These are phyloP conservation scores for Lasiosphaeriaceae sp. DNA, from an alignment of 495 filamentous ascomycete species.

Conservation along the genomic window DNA sequence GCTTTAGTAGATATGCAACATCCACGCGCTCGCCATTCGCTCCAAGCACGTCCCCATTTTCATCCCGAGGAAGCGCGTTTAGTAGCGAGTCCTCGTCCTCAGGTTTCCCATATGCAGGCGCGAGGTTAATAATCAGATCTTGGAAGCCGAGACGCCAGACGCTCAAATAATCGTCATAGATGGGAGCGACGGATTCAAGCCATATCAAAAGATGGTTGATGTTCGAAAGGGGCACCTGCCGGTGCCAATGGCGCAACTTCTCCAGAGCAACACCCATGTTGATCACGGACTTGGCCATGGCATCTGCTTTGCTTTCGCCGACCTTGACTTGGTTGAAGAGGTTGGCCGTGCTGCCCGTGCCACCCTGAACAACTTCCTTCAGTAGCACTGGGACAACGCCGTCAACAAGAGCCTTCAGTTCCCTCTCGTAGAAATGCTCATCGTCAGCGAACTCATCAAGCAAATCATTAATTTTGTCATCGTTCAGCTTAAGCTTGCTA, in stretches of 20 bases:
- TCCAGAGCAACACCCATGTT: conserved; percentile 93
- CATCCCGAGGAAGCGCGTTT: conserved; percentile 69
- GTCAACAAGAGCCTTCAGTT: conserved; percentile 89
- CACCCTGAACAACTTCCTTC: conserved; percentile 73
- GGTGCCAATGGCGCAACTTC: conserved; percentile 74
- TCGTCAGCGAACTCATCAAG: conserved; percentile 78
- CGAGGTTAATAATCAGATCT: conserved; percentile 90
- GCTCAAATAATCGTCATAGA: conserved; percentile 84
- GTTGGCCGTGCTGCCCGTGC: conserved; percentile 60
- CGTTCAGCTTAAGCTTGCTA: conserved; percentile 58
- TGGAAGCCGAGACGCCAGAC: conserved; percentile 94
- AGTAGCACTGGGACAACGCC: conserved; percentile 94
- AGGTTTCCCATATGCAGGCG: conserved; percentile 53
- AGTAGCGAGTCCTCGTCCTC: conserved; percentile 56
- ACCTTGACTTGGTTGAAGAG: conserved; percentile 48
- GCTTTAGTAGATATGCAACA: conserved; percentile 87
- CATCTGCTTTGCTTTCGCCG: conserved; percentile 29
- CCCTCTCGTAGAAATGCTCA: conserved; percentile 86
- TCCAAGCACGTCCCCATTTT: conserved; percentile 72
- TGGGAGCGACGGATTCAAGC: conserved; percentile 69
- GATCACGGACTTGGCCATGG: conserved; percentile 78
- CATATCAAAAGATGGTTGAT: conserved; percentile 67
- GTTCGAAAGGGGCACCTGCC: conserved; percentile 68
- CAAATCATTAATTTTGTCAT: conserved; percentile 66
- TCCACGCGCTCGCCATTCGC: conserved; percentile 85